phyloP scores from a whole-genome alignment of 768 basidiomycete species.

The Podaxis sp. region DNA sequence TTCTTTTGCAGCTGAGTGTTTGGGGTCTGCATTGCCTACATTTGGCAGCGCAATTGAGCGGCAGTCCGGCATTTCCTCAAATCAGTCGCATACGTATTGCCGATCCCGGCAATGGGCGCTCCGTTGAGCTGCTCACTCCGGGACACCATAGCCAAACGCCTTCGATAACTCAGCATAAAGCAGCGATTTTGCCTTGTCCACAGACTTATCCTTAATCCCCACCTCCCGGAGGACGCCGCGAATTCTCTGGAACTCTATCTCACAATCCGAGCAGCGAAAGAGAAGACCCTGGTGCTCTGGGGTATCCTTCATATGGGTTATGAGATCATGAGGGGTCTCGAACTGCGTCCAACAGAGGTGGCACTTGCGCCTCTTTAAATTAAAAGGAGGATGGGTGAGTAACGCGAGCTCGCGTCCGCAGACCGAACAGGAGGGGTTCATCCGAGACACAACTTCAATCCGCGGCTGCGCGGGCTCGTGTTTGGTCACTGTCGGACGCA shows the following conservation, averaged over 20 bases:
- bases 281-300: not conserved
- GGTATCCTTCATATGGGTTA: not conserved
- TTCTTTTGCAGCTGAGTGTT: no score
- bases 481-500: not conserved
- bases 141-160: no score
- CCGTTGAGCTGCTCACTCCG: no score
- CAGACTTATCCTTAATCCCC: not conserved
- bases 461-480: not conserved
- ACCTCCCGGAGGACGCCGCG: not conserved
- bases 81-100: no score
- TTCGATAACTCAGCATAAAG: not conserved
- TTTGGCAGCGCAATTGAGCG: no score
- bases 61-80: no score
- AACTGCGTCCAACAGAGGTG: not conserved
- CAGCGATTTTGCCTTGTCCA: not conserved
- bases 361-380: not conserved
- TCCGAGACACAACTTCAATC: not conserved
- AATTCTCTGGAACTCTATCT: not conserved
- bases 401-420: not conserved
- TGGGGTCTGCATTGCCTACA: no score
- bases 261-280: not conserved
- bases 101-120: no score
- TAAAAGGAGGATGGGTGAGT: not conserved
- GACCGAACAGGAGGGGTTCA: not conserved
- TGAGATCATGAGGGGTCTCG: not conserved